phyloP scores from a whole-genome alignment of 2,329 filamentous ascomycete species.

The Paradendryphiella salina region DNA sequence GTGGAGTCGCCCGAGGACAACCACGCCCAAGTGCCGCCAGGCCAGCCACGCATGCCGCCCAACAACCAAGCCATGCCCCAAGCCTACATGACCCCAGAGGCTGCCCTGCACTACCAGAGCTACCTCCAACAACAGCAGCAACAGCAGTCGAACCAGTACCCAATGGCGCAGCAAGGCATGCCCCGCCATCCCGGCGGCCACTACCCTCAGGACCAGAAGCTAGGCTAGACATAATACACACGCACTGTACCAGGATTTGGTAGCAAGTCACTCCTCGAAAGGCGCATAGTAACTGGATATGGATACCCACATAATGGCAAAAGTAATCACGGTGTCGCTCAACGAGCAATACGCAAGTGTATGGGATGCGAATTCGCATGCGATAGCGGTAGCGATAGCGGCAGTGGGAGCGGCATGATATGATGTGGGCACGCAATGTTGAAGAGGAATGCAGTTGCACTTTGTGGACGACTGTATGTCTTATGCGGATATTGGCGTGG shows the following conservation, averaged over 20 bases:
- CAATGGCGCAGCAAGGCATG: constrained; percentile 78
- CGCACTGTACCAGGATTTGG: constrained; percentile 26
- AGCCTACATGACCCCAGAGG: constrained; percentile 66
- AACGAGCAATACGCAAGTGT: constrained; percentile 24
- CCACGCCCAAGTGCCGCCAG: constrained; percentile 73
- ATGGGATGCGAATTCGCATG: constrained; percentile 28
- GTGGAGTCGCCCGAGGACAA: constrained; percentile 93
- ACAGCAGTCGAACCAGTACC: constrained; percentile 67
- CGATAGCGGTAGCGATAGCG: constrained; percentile 25
- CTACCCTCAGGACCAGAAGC: constrained; percentile 65
- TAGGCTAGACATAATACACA: constrained; percentile 41
- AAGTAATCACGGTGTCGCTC: constrained; percentile 41
- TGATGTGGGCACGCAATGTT: constrained; percentile 40
- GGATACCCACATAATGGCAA: constrained; percentile 48
- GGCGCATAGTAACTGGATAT: constrained; percentile 43
- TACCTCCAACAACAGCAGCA: constrained; percentile 68
- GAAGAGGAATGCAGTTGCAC: constrained; percentile 32
- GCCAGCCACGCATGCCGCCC: constrained; percentile 68
- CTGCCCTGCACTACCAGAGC: constrained; percentile 80
- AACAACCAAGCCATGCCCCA: constrained; percentile 66
- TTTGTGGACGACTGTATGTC: constrained; percentile 41
- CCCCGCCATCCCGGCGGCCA: constrained; percentile 64
- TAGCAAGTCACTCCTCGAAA: constrained; percentile 34
- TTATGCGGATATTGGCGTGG: constrained; percentile 45
- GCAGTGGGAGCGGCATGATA: constrained; percentile 33